Percentiles rank a stretch among this genome's conserved stretches.
Conservation (phyloP, 148 eudicot genomes). For the Rhododendron williamsianum region DNA sequence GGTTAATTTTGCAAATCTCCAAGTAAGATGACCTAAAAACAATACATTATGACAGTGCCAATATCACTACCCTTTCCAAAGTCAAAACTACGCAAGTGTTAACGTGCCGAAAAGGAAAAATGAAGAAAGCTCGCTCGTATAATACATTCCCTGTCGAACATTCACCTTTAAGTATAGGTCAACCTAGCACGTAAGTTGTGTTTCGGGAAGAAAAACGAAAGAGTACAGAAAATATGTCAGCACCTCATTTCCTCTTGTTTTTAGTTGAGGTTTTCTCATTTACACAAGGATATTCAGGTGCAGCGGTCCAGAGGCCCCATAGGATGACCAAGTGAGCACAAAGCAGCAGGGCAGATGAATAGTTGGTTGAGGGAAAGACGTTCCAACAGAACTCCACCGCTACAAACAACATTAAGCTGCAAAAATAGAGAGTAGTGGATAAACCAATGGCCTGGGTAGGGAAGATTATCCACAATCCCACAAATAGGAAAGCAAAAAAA, state of each 20-base stretch:
- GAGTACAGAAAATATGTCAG: neutral
- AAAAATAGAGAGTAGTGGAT: conserved; percentile 12
- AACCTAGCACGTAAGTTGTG: neutral
- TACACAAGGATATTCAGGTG: conserved; percentile 55
- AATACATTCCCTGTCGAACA: neutral
- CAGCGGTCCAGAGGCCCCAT: conserved; percentile 72
- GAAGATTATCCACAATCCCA: neutral
- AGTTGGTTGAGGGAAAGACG: conserved; percentile 59
- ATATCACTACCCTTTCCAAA: neutral
- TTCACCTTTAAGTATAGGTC: neutral
- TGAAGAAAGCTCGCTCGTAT: neutral
- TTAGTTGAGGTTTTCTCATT: conserved; percentile 25
- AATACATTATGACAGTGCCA: neutral
- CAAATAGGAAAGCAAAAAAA: neutral
- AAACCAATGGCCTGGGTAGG: neutral
- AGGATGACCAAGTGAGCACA: conserved; percentile 50
- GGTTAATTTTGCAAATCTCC: neutral
- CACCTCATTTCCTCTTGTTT: conserved; percentile 35
- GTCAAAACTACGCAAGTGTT: neutral
- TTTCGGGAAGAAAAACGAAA: neutral
- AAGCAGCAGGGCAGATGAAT: conserved; percentile 58
- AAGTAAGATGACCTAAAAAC: neutral
- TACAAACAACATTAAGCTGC: conserved; percentile 63
- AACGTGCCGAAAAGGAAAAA: neutral
- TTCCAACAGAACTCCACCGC: conserved; percentile 81